Evolutionary conservation across 805 yeast species (phyloP), one percentile per base, ranked within the genome.

Genomic region (Candida maris): DNA sequence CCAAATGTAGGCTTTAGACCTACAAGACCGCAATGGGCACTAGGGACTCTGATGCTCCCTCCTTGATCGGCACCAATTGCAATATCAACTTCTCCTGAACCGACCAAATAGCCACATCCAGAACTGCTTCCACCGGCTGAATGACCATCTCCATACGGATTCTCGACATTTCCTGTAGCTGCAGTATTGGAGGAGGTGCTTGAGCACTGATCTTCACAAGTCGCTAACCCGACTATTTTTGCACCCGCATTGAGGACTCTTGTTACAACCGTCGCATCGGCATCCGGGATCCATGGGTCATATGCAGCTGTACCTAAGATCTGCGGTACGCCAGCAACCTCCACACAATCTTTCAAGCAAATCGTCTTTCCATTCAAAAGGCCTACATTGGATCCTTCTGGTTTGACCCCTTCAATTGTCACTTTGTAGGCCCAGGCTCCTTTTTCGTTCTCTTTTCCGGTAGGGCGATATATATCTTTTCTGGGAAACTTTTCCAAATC

Each of bases 1-100:
- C 78, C 78, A 49, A 70, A 70, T 1, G 73, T 61, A 3, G 77
- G 77, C 45, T 71, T 72, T 45, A 71, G 62, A 26, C 77, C 77
- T 33, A 47, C 53, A 2, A 49, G 17, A 13, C 53, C 53, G 37
- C 33, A 65, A 55, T 46, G 45, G 12, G 53, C 54, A 30, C 75
- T 74, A 4, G 77, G 78, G 30, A 67, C 59, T 28, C 78, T 54
- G 10, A 72, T 70, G 5, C 73, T 66, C 3, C 78, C 77, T 2
- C 77, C 78, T 6, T 75, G 51, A 22, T 47, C 51, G 15, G 47
- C 49, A 9, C 51, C 51, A n/a, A 54, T 48, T 14, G 67, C 50
- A 44, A 73, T 63, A 33, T 65, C 70, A n/a, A 67, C 70, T 30
- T 65, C 46, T 1, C 64, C 67, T 1, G 66, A 66, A 4, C 77